phyloP scores from a whole-genome alignment of 2,329 filamentous ascomycete genomes.

The Aspergillus ochraceoroseus region DNA sequence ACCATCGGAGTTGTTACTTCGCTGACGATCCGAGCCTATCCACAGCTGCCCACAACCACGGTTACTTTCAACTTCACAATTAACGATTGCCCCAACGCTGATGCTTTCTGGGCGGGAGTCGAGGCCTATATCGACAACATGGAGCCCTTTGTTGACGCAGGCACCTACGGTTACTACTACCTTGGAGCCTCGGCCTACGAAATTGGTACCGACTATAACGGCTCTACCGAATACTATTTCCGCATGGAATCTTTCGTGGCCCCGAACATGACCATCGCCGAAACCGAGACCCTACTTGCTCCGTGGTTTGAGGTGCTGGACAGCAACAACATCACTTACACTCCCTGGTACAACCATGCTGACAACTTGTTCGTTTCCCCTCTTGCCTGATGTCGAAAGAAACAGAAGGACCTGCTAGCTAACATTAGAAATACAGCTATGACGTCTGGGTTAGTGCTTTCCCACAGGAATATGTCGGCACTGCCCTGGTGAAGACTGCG shows the following conservation, averaged over 20 bases:
- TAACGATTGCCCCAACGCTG: conserved; percentile 15
- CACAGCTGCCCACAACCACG: conserved; percentile 19
- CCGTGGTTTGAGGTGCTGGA: conserved; percentile 23
- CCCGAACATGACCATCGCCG: conserved; percentile 20
- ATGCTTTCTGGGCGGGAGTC: conserved; percentile 21
- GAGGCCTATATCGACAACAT: conserved; percentile 20
- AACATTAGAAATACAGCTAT: conserved; percentile 12
- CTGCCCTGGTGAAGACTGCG: conserved; percentile 20
- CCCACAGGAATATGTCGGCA: conserved; percentile 20
- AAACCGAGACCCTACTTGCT: conserved; percentile 19
- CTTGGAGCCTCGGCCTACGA: conserved; percentile 16
- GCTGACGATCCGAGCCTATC: conserved; percentile 26
- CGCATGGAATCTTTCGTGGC: conserved; percentile 25
- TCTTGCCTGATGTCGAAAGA: too few species aligned
- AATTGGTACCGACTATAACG: conserved; percentile 17
- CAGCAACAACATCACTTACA: conserved; percentile 18
- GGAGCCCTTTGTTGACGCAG: conserved; percentile 21
- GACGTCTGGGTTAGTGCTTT: conserved; percentile 20
- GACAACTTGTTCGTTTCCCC: conserved; percentile 22
- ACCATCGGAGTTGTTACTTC: conserved; percentile 43
- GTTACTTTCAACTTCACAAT: conserved; percentile 26
- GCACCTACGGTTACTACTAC: conserved; percentile 24
- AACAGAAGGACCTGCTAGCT: too few species aligned
- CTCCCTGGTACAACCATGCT: conserved; percentile 21
- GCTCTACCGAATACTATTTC: conserved; percentile 24